A percentile compares a stretch with the other conserved stretches of the same genome.
Conservation (phyloP, 2,329 filamentous ascomycete genomes). For the Zasmidium angulare region DNA sequence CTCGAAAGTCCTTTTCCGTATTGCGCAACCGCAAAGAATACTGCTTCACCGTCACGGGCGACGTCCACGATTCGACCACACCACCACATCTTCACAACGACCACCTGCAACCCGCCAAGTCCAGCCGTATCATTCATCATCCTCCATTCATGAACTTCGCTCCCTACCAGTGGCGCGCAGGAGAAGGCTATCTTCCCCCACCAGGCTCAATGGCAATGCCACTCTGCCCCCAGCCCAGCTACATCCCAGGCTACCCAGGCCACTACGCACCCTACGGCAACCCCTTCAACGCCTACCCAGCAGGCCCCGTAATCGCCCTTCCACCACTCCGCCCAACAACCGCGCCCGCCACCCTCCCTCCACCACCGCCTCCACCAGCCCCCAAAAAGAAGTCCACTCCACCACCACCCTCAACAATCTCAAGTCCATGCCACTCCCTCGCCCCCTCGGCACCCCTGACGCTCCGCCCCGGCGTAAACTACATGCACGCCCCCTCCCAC, state of each 20-base stretch:
- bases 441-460: slow-evolving; percentile 12
- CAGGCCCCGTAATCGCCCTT: slow-evolving; percentile 1
- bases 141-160: slow-evolving; percentile 27
- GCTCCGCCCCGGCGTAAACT: slow-evolving; percentile 27
- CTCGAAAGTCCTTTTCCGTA: not conserved
- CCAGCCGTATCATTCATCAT: slow-evolving; percentile 4
- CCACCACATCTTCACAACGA: not conserved
- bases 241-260: not conserved
- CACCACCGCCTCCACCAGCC: not conserved
- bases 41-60: not conserved
- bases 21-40: not conserved
- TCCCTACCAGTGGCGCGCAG: slow-evolving; percentile 29
- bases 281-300: slow-evolving; percentile 1
- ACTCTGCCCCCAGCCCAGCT: slow-evolving; percentile 1
- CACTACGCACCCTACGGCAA: not conserved
- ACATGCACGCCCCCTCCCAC: slow-evolving; percentile 28
- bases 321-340: not conserved
- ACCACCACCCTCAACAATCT: not conserved
- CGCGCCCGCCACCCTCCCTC: not conserved
- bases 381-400: slow-evolving; percentile 3
- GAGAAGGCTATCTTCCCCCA: slow-evolving; percentile 23
- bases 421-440: too few relatives aligned
- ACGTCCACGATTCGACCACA: not conserved
- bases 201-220: slow-evolving; percentile 4
- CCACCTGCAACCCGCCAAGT: not conserved